Evolutionary conservation across 2,329 filamentous ascomycete species (phyloP).

Genomic region (Trichoderma sp.): DNA sequence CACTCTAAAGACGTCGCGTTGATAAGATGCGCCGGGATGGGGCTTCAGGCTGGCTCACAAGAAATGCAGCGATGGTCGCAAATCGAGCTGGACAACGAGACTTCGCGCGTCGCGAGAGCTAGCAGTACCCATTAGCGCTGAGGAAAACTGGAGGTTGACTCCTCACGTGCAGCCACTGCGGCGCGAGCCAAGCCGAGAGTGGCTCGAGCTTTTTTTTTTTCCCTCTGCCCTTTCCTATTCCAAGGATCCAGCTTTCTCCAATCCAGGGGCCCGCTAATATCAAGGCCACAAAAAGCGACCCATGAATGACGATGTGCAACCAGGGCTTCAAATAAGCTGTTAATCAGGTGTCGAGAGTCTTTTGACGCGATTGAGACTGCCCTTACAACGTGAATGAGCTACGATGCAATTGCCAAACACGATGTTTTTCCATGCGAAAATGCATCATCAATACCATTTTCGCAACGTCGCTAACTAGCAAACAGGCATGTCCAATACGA

Average conservation of each 20-base stretch:
- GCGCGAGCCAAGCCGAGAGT: slow-evolving; percentile 23
- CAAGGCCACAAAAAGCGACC: slow-evolving; percentile 23
- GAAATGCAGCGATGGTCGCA: slow-evolving; percentile 24
- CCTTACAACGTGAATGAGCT: neutral
- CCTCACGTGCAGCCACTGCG: slow-evolving; percentile 28
- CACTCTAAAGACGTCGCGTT: slow-evolving; percentile 11
- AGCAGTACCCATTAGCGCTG: slow-evolving; percentile 17
- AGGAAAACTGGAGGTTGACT: slow-evolving; percentile 22
- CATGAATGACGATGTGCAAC: slow-evolving; percentile 27
- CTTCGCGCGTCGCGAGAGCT: slow-evolving; percentile 28
- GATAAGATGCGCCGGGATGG: neutral
- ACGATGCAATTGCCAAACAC: neutral
- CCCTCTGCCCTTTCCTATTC: neutral
- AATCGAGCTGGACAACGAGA: slow-evolving; percentile 21
- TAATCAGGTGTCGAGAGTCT: neutral
- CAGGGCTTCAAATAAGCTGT: slow-evolving; percentile 13
- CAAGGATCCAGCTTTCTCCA: neutral
- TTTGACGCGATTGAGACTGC: neutral
- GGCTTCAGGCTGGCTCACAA: neutral
- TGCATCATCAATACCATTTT: neutral
- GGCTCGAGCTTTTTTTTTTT: slow-evolving; percentile 24
- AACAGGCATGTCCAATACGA: neutral
- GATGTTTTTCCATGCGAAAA: neutral
- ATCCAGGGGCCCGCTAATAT: slow-evolving; percentile 22
- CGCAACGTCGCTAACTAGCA: neutral